phyloP scores from a whole-genome alignment of 2,329 filamentous ascomycete genomes.

The Hymenoscyphus linearis region DNA sequence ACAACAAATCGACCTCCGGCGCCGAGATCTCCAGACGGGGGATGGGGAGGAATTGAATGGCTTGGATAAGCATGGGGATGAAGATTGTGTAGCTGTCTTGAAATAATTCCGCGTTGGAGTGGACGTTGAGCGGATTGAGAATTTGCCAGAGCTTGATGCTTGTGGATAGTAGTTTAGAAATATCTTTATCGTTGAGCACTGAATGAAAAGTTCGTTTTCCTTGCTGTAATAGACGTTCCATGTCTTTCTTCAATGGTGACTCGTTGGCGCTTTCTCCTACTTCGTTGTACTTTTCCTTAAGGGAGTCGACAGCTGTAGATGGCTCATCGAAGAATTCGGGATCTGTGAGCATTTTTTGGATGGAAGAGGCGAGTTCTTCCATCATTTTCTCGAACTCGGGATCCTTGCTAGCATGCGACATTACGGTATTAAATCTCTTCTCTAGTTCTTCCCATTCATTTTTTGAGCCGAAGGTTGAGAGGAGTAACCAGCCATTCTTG shows the following conservation, averaged over 20 bases:
- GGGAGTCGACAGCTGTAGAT: slow-evolving; percentile 43
- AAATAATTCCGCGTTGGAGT: slow-evolving; percentile 66
- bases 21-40: slow-evolving; percentile 83
- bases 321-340: slow-evolving; percentile 79
- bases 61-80: slow-evolving; percentile 68
- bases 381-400: slow-evolving; percentile 78
- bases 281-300: slow-evolving; percentile 53
- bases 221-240: slow-evolving; percentile 68
- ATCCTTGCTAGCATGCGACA: slow-evolving; percentile 70
- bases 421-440: slow-evolving; percentile 59
- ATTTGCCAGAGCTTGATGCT: slow-evolving; percentile 63
- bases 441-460: slow-evolving; percentile 73
- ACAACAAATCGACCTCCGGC: slow-evolving; percentile 74
- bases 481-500: slow-evolving; percentile 72
- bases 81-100: slow-evolving; percentile 76
- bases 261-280: slow-evolving; percentile 52
- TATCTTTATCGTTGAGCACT: slow-evolving; percentile 64
- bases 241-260: slow-evolving; percentile 64
- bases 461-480: slow-evolving; percentile 72
- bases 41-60: slow-evolving; percentile 82
- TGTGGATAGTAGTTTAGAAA: slow-evolving; percentile 64
- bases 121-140: slow-evolving; percentile 59
- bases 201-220: slow-evolving; percentile 62
- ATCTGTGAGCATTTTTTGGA: slow-evolving; percentile 79
- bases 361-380: slow-evolving; percentile 63